Percentiles rank a stretch among this genome's conserved stretches.
These are phyloP conservation scores for Telfairia occidentalis DNA, from an alignment of 331 rosid species.

Conservation along the genomic window DNA sequence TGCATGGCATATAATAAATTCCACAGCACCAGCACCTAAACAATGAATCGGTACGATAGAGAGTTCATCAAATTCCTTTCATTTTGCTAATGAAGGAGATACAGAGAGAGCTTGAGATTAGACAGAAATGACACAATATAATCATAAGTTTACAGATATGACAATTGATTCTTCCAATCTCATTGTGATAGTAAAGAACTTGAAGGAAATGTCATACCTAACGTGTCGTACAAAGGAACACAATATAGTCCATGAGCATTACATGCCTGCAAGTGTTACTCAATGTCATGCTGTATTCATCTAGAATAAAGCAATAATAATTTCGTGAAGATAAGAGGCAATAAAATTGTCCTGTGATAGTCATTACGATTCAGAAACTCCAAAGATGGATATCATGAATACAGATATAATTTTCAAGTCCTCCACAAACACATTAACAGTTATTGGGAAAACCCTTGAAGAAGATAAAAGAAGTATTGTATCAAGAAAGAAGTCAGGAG, in stretches of 20 bases:
- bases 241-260: conserved; percentile 92
- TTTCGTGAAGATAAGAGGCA: background rate
- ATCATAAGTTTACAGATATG: background rate
- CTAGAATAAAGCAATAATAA: background rate
- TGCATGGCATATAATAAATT: conserved; percentile 74
- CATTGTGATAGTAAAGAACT: background rate
- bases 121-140: background rate
- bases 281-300: conserved; percentile 9
- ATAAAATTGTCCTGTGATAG: background rate
- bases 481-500: background rate
- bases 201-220: conserved; percentile 48
- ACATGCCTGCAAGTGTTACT: conserved; percentile 66
- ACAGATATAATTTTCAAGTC: background rate
- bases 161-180: background rate
- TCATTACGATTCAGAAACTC: background rate
- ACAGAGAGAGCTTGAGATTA: background rate
- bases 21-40: conserved; percentile 85
- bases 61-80: background rate
- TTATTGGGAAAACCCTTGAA: background rate
- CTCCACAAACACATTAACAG: background rate
- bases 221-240: conserved; percentile 88
- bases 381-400: background rate
- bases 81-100: background rate
- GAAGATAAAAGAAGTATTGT: background rate
- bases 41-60: background rate